Evolutionary conservation across 2,329 filamentous ascomycete species (phyloP).

Genomic region (Aquanectria penicillioides): DNA sequence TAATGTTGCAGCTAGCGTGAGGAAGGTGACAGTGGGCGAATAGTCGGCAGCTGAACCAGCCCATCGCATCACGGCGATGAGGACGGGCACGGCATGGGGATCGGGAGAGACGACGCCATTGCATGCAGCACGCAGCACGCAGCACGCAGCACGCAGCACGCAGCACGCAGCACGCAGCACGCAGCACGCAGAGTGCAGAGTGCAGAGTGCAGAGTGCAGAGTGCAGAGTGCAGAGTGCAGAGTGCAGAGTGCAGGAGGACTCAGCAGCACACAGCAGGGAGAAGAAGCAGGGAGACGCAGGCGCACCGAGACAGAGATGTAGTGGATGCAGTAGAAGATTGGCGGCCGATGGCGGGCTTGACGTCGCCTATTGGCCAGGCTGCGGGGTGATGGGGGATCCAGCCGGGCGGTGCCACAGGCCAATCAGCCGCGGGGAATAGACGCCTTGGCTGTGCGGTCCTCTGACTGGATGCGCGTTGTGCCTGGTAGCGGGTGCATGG

Average conservation of each 20-base stretch:
- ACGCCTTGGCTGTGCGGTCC: conserved; percentile 32
- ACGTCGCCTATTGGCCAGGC: conserved; percentile 32
- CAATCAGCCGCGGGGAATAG: conserved; percentile 38
- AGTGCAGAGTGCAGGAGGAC: no score
- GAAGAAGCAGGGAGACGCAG: no score
- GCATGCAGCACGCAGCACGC: not conserved
- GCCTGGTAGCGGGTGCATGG: conserved; percentile 21
- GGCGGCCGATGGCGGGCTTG: no score
- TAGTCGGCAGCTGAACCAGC: not conserved
- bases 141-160: no score
- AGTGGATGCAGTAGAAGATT: conserved; percentile 10
- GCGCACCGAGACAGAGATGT: not conserved
- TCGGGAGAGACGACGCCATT: conserved; percentile 9
- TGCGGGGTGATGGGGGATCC: conserved; percentile 36
- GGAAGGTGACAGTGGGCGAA: conserved; percentile 9
- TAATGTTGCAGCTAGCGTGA: conserved; percentile 13
- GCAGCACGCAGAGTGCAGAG: no score
- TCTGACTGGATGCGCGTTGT: no score
- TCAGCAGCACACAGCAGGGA: no score
- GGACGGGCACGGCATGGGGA: conserved; percentile 4
- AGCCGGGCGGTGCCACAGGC: conserved; percentile 35
- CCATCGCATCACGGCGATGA: conserved; percentile 12
- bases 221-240: no score
- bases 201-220: no score
- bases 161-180: no score